Conservation (phyloP, 352 stramenopile genomes). For the Phytopythium mirpurense region DNA sequence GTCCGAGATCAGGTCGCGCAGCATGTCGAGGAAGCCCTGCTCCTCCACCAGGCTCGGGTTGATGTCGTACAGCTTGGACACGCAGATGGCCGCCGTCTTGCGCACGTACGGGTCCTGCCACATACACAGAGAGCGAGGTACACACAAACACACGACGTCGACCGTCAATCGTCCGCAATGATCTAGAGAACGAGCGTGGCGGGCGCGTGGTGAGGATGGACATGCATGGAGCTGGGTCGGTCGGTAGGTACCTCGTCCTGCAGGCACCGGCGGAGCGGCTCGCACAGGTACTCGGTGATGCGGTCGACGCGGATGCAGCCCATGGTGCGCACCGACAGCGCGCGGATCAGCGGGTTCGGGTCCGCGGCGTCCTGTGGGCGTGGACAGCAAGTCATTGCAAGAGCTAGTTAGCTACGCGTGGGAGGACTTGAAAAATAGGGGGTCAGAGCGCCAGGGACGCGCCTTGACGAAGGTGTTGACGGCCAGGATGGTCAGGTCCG, state of each 20-base stretch:
- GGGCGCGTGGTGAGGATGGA: no score
- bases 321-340: conserved; percentile 99
- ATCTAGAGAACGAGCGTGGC: no score
- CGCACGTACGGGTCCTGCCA: conserved; percentile 97
- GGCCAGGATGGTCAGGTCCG: conserved; percentile 97
- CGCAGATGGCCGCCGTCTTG: conserved; percentile 99
- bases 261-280: conserved; percentile 93
- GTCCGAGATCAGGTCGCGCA: conserved; percentile 98
- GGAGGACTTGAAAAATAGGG: no score
- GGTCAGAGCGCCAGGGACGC: neutral
- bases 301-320: conserved; percentile 98
- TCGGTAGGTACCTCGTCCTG: conserved; percentile 85
- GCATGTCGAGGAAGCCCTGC: conserved; percentile 93
- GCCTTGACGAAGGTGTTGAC: conserved; percentile 98
- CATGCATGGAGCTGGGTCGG: no score
- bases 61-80: conserved; percentile 99
- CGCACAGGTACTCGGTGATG: conserved; percentile 99
- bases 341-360: conserved; percentile 93
- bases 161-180: no score
- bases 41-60: conserved; percentile 96
- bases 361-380: conserved; percentile 59
- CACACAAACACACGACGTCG: no score
- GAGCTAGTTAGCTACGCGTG: no score
- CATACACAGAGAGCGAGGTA: no score
- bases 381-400: no score